Evolutionary conservation across 345 rosid species (phyloP), one percentile per base, ranked within the genome.

Genomic region (Cardiospermum halicacabum): DNA sequence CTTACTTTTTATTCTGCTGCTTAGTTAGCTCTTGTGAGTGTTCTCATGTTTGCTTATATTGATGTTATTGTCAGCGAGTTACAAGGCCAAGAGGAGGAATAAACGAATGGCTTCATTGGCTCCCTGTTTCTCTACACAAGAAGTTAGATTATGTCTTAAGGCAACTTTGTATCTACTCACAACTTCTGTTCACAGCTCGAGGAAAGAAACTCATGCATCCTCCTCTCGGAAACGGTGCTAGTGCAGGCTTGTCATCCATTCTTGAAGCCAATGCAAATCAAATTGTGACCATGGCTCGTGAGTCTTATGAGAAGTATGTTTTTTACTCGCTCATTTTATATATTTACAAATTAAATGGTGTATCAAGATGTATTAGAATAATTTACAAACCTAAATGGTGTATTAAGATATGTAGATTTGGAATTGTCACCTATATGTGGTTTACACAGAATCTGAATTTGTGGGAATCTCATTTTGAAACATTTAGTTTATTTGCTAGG

Each of bases 51-150:
- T 58, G 21, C 12, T 62, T 43, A 24, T 69, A 34, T 61, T 31
- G 62, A 7, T 13, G 42, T 36, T n/a, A 24, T 32, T 39, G 50
- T 64, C 84, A 94, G 99, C 78, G 96, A 70, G 93, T 94, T 65
- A 89, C 91, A 11, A 82, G 99, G 70, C 99, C 99, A 4, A 91
- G 86, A 77, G 99, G 96, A 62, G 96, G 99, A 49, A 47, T 91
- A 10, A 80, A 94, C 65, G 97, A 91, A 64, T 91, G 96, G 96
- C 76, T 91, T 3, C 97, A 85, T 63, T 94, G 96, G 91, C 89
- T 94, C 6, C 99, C 99, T 3, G 86, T 94, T 68, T 80, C 82
- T 67, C 70, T 91, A 62, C 99, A 94, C 80, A 89, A 89, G 59
- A 81, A 63, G 74, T 61, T 94, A 66, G 72, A 83, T 58, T 82